Percentiles rank a stretch among this genome's conserved stretches.
These are phyloP conservation scores for Jacaranda mimosifolia DNA, from an alignment of 257 asterid species.

Conservation along the genomic window DNA sequence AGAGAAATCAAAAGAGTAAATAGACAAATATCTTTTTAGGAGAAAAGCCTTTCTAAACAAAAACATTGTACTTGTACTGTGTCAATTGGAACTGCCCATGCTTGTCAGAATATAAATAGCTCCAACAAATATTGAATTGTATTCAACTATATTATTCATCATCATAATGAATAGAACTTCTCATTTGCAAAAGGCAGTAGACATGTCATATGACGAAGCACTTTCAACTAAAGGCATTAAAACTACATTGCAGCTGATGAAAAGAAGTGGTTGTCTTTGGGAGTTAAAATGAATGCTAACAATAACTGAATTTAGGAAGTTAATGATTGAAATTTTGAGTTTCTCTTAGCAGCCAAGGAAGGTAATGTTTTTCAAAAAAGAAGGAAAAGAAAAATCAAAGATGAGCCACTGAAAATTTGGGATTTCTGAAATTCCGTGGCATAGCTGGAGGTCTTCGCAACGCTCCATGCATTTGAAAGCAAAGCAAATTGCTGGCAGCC, in stretches of 20 bases:
- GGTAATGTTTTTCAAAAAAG: neutral
- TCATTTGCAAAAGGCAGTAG: no score
- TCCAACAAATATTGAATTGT: neutral
- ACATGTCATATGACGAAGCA: no score
- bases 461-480: slow-evolving; percentile 28
- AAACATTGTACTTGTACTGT: neutral
- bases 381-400: neutral
- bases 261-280: neutral
- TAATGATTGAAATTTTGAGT: slow-evolving; percentile 5
- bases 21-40: no score
- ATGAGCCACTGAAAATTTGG: neutral
- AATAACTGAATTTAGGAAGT: neutral
- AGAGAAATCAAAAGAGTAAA: no score
- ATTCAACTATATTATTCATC: slow-evolving; percentile 17
- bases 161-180: neutral
- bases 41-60: no score
- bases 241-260: no score
- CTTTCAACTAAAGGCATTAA: no score
- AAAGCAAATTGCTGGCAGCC: slow-evolving; percentile 35
- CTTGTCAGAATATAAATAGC: neutral
- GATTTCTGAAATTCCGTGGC: slow-evolving; percentile 3
- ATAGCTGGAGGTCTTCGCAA: slow-evolving; percentile 19
- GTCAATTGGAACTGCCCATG: neutral
- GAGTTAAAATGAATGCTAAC: neutral
- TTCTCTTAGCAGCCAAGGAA: slow-evolving; percentile 10